Evolutionary conservation across 1,139 yeast genomes (phyloP), one percentile per base, ranked within the genome.

Genomic region (Protomyces gravidus): DNA sequence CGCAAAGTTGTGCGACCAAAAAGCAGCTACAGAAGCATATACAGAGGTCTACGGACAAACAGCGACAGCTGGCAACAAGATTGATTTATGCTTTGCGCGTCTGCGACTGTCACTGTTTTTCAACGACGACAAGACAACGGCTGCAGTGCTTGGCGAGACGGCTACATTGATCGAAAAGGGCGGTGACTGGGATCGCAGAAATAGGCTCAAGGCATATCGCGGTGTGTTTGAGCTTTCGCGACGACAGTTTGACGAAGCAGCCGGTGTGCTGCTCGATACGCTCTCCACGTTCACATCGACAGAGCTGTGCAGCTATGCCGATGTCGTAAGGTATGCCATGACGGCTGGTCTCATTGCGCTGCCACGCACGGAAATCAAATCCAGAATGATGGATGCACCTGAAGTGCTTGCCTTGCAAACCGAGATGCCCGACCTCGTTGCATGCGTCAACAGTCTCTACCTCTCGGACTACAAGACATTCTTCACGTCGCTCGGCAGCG

Each of bases 171-270:
- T 92, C 68, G 98, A 92, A 68, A 86, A 89, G 69, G 98, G 98
- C 57, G 98, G 98, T 62, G 99, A 92, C 72, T 92, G 99, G 98
- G 98, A 94, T 74, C 87, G 98, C 72, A 83, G 96, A 70, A 92
- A 94, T 75, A 78, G 96, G 67, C 89, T 82, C 77, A 92, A 94
- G 75, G 89, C 97, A 5, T 94, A 92, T 74, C 75, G 81, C 64
- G 98, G 98, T 23, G 79, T 92, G 59, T 88, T 88, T 71, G 77
- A 82, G 55, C 75, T 92, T 79, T 86, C 96, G 15, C 84, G 92
- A 27, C 82, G 99, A 68, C 84, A 89, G 68, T 94, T 94, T 69
- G 76, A 76, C 32, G 95, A 88, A 67, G 96, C 95, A 0, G 83
- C 97, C 2, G 81, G 82, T 62, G 76, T 90, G 65, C 79, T 94